phyloP scores from a whole-genome alignment of 75 land plant species.

The Isoetes taiwanensis region DNA sequence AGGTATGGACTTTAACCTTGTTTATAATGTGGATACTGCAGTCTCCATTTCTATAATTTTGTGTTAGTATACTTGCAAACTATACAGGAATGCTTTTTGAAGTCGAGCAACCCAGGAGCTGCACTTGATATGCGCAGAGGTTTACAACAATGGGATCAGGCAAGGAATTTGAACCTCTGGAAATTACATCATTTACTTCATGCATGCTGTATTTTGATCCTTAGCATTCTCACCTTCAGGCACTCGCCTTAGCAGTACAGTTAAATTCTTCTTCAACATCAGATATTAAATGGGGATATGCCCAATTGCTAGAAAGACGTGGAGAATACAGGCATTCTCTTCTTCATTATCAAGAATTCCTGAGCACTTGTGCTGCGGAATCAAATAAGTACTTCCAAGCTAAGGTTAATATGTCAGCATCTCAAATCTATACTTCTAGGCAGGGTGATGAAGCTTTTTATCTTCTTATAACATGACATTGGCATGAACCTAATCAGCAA shows the following conservation, averaged over 20 bases:
- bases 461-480: no score
- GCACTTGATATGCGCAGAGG: slow-evolving; percentile 11
- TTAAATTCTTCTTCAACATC: background rate
- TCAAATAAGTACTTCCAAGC: background rate
- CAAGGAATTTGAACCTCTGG: background rate
- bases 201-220: background rate
- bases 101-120: slow-evolving; percentile 13
- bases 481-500: no score
- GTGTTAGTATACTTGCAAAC: background rate
- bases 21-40: background rate
- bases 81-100: slow-evolving; percentile 15
- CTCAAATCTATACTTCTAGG: background rate
- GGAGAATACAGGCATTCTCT: slow-evolving; percentile 18
- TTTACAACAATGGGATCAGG: slow-evolving; percentile 21
- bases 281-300: slow-evolving; percentile 12
- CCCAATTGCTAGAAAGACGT: slow-evolving; percentile 9
- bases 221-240: slow-evolving; percentile 1
- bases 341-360: slow-evolving; percentile 11
- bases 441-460: no score
- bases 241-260: slow-evolving; percentile 10
- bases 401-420: background rate
- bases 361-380: background rate
- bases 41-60: background rate
- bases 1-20: slow-evolving; percentile 4
- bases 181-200: background rate